Evolutionary conservation across 2,329 filamentous ascomycete genomes (phyloP).

Genomic region (Diaporthe ilicicola): DNA sequence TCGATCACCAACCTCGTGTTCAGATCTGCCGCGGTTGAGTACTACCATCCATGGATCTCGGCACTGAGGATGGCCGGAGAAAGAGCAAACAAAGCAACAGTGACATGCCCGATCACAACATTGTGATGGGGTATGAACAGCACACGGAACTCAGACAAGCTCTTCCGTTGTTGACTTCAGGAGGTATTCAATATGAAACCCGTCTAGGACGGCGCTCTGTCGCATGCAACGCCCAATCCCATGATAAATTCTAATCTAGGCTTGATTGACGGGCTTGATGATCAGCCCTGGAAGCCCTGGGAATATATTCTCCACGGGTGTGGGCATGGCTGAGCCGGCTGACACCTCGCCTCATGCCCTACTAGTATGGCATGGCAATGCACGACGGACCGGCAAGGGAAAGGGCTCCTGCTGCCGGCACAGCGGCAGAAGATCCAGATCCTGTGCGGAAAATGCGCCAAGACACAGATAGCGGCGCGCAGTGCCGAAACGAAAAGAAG

Average conservation of each 20-base stretch:
- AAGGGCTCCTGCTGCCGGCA: background rate
- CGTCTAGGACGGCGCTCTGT: background rate
- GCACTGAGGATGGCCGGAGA: background rate
- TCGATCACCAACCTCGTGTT: background rate
- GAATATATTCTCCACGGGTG: background rate
- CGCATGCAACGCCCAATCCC: background rate
- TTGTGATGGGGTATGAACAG: background rate
- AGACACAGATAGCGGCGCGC: constrained; percentile 16
- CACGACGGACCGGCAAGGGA: background rate
- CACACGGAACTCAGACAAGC: background rate
- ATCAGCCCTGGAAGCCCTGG: constrained; percentile 13
- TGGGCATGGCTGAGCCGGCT: background rate
- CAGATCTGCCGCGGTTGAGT: background rate
- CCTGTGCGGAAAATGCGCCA: background rate
- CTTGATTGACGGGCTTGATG: background rate
- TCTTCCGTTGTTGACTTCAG: constrained; percentile 5
- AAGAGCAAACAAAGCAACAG: background rate
- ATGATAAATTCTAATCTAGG: constrained; percentile 1
- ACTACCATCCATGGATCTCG: no score
- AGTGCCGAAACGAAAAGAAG: no score
- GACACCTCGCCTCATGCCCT: background rate
- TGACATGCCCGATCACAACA: background rate
- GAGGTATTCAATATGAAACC: constrained; percentile 17
- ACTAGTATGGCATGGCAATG: no score
- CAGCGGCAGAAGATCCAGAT: constrained; percentile 12